Percentiles rank a stretch among this genome's conserved stretches.
These are phyloP conservation scores for Chrysochromulina tobinii DNA, from an alignment of 78 protist species.

Conservation along the genomic window DNA sequence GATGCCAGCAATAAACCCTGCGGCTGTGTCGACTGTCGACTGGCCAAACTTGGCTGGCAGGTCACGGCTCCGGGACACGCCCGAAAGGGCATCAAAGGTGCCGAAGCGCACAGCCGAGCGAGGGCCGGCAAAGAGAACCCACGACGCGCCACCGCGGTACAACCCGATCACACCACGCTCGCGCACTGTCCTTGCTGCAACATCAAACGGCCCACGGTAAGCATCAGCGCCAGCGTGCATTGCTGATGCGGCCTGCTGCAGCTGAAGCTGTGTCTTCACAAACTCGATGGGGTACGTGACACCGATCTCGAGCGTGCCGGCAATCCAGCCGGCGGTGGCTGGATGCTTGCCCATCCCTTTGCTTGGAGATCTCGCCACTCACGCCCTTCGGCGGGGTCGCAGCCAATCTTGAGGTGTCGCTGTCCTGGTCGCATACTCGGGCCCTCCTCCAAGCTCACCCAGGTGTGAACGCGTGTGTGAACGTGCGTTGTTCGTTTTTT, in stretches of 20 bases:
- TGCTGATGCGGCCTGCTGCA: neutral
- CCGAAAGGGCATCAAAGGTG: neutral
- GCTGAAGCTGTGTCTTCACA: neutral
- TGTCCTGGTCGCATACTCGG: too few species aligned
- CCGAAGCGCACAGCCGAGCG: constrained; percentile 2
- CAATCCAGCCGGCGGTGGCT: neutral
- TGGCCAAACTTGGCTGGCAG: too few species aligned
- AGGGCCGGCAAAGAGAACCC: neutral
- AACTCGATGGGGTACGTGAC: neutral
- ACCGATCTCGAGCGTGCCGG: neutral
- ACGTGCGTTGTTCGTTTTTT: too few species aligned
- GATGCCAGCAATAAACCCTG: neutral
- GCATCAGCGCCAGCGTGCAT: neutral
- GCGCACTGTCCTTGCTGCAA: neutral
- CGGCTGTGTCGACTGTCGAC: neutral
- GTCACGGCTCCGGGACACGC: too few species aligned
- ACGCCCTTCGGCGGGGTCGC: too few species aligned
- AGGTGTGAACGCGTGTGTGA: too few species aligned
- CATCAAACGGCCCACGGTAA: neutral
- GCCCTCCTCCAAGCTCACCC: too few species aligned
- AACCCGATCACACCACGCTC: neutral
- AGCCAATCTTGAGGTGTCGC: too few species aligned
- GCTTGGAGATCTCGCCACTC: too few species aligned
- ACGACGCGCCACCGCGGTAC: neutral
- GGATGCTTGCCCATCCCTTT: too few species aligned